Evolutionary conservation across 441 rosid genomes (phyloP).

Genomic region (Brassica balearica): DNA sequence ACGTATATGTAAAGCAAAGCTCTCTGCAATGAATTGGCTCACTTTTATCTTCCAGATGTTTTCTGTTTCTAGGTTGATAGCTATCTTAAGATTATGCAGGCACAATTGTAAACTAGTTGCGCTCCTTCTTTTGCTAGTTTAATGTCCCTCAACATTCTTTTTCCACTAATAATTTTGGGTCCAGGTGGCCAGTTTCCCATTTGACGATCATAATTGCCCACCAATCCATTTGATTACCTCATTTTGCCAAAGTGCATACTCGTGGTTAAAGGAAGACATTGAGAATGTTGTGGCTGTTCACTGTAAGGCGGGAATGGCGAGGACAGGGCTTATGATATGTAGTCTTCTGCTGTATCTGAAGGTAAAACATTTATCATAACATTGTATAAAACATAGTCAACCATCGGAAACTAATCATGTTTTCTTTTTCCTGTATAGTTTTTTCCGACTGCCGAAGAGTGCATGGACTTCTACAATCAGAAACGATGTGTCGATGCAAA

Average conservation of each 20-base stretch:
- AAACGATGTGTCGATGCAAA: constrained; percentile 97
- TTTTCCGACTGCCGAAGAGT: no score
- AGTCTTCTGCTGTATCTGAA: constrained; percentile 91
- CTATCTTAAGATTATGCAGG: constrained; percentile 12
- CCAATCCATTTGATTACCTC: constrained; percentile 84
- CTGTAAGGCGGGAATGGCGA: constrained; percentile 99
- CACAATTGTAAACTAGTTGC: neutral
- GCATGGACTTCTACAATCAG: constrained; percentile 90
- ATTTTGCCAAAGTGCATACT: constrained; percentile 93
- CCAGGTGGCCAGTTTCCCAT: constrained; percentile 98
- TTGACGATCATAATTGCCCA: constrained; percentile 98
- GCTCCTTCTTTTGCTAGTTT: neutral
- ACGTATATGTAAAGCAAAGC: constrained; percentile 3
- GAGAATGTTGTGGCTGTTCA: constrained; percentile 99
- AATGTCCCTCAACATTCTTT: constrained; percentile 2
- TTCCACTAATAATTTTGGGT: constrained; percentile 12
- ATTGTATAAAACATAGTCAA: constrained; percentile 10
- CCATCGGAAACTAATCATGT: neutral
- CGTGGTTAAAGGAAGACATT: constrained; percentile 97
- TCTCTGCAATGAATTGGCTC: neutral
- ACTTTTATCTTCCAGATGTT: neutral
- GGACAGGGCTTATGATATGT: constrained; percentile 98
- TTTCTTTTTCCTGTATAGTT: constrained; percentile 16
- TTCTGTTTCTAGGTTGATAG: constrained; percentile 15
- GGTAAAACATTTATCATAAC: constrained; percentile 47